A percentile compares a stretch with the other conserved stretches of the same genome.
phyloP scores from a whole-genome alignment of 306 rosid species.

The Datisca glomerata region DNA sequence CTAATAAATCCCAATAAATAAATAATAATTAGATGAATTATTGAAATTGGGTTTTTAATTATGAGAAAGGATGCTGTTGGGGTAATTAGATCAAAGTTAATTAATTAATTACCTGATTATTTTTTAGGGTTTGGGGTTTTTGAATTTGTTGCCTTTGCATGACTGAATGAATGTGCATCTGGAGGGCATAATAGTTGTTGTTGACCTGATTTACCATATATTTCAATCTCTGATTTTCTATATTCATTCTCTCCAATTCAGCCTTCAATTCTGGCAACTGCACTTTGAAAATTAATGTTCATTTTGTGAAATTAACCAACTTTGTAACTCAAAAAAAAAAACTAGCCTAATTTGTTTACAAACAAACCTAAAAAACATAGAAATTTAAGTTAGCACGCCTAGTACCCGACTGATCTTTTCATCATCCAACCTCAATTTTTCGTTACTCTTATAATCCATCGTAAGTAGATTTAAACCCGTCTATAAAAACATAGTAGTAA shows the following conservation, averaged over 20 bases:
- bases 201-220: constrained; percentile 29
- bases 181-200: constrained; percentile 26
- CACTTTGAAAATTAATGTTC: not conserved
- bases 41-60: not conserved
- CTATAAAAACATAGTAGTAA: constrained; percentile 13
- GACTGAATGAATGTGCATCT: constrained; percentile 18
- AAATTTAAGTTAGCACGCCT: too few relatives aligned
- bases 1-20: constrained; percentile 1
- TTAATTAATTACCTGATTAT: constrained; percentile 11
- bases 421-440: constrained; percentile 20
- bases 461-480: constrained; percentile 52
- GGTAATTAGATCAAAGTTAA: not conserved
- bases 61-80: not conserved
- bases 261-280: constrained; percentile 24
- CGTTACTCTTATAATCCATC: constrained; percentile 17
- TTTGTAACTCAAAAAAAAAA: too few relatives aligned
- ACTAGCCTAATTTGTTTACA: too few relatives aligned
- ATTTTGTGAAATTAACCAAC: too few relatives aligned
- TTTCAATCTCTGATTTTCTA: constrained; percentile 38
- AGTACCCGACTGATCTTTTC: too few relatives aligned
- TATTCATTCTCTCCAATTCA: constrained; percentile 33
- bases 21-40: not conserved
- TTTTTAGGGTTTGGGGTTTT: constrained; percentile 1
- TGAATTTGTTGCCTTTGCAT: constrained; percentile 16
- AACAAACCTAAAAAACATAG: too few relatives aligned